Evolutionary conservation across 176 grass and related monocot species (phyloP), one percentile per base, ranked within the genome.

Genomic region (Typha latifolia): DNA sequence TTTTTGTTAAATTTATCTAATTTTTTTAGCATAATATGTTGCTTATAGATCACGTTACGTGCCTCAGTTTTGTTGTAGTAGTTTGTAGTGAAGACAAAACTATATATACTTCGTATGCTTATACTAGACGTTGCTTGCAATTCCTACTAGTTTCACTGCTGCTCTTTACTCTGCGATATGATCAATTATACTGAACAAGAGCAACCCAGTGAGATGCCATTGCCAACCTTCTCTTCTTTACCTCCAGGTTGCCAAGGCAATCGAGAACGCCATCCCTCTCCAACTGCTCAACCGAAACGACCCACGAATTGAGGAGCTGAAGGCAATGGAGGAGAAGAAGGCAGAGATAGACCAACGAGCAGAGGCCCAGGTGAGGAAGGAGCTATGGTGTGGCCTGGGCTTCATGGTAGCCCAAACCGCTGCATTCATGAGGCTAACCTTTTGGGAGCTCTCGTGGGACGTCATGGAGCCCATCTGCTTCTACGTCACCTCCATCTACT

Each of bases 401-500:
- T 85, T 86, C 73, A 49, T 96, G 48, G 59, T 82, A 18, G 16
- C 78, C 22, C 92, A 96, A 65, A 96, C 92, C 10, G 80, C 72
- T 8, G 88, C 79, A 24, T 91, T 96, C 78, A 82, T 86, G 88
- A 71, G 92, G 77, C 85, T 96, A 47, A 96, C 92, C 4, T 96
- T 96, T 71, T 96, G 92, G 88, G 92, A 96, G 86, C 85, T 96
- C 0, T 89, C 88, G 14, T 96, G 92, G 92, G 88, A 96, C n/a
- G 92, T 96, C 5, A 96, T 96, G 92, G 92, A 96, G 78, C 92
- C 92, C 43, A 96, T 96, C 48, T 96, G 92, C 82, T 96, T 91
- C 78, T 96, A 84, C 15, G 88, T 96, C 24, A 86, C 88, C 59
- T 96, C 88, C 21, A 27, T 84, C 49, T 91, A 96, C 75, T 89